These are phyloP conservation scores for Penicillium pulvis DNA, from an alignment of 495 filamentous ascomycete genomes.

Conservation along the genomic window DNA sequence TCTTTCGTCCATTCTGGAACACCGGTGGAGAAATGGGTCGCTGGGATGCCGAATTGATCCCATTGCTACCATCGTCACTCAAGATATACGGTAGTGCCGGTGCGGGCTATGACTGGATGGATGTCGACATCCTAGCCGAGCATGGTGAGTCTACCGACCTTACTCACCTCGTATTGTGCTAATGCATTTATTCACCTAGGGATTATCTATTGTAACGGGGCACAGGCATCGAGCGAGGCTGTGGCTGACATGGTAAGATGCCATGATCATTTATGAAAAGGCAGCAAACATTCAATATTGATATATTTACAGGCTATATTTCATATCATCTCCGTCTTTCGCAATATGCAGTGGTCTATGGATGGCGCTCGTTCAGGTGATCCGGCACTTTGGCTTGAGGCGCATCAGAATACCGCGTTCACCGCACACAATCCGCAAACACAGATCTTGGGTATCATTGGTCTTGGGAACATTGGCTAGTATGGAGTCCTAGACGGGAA, in stretches of 20 bases:
- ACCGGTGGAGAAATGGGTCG: slow-evolving; percentile 17
- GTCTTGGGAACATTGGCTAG: slow-evolving; percentile 21
- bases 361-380: slow-evolving; percentile 17
- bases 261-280: too few species aligned
- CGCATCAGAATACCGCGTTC: slow-evolving; percentile 11
- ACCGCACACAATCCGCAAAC: slow-evolving; percentile 17
- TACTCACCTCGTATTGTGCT: neutral
- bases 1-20: slow-evolving; percentile 18
- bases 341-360: slow-evolving; percentile 22
- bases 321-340: slow-evolving; percentile 18
- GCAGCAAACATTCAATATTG: neutral
- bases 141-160: slow-evolving; percentile 9
- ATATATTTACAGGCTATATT: slow-evolving; percentile 10
- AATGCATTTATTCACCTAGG: neutral
- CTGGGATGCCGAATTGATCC: slow-evolving; percentile 20
- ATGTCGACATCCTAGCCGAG: slow-evolving; percentile 18
- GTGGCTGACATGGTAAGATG: slow-evolving; percentile 17
- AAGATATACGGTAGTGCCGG: slow-evolving; percentile 18
- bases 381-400: slow-evolving; percentile 15
- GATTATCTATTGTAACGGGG: slow-evolving; percentile 17
- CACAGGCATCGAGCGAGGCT: slow-evolving; percentile 17
- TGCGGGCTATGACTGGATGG: slow-evolving; percentile 22
- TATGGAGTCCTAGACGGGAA: neutral
- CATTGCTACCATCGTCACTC: slow-evolving; percentile 9
- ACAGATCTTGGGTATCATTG: slow-evolving; percentile 16